phyloP scores from a whole-genome alignment of 495 filamentous ascomycete species.

The Chaetomidium leptoderma region DNA sequence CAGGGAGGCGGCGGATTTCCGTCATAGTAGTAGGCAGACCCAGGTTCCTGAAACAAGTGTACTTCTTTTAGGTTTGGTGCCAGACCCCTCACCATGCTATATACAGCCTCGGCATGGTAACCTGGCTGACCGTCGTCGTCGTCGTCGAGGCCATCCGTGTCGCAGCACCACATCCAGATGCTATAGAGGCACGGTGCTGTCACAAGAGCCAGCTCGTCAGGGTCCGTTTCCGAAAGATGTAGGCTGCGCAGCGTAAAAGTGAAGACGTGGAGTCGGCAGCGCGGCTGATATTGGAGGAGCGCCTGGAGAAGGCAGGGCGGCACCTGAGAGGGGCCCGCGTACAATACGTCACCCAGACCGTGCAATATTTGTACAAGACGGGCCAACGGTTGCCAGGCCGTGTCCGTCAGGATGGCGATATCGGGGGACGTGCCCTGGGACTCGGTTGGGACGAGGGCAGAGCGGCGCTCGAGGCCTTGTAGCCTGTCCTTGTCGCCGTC shows the following conservation, averaged over 20 bases:
- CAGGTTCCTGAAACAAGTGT: not conserved
- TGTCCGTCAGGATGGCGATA: not conserved
- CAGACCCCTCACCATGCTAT: not conserved
- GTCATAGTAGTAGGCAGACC: not conserved
- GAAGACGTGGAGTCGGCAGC: not conserved
- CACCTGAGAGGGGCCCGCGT: not conserved
- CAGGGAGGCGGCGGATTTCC: not conserved
- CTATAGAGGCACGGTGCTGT: not conserved
- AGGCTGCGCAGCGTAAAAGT: not conserved
- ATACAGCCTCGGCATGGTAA: not conserved
- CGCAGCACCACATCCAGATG: not conserved
- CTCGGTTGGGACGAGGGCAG: not conserved
- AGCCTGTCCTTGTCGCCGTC: constrained; percentile 7
- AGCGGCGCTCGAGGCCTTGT: not conserved
- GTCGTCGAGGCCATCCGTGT: not conserved
- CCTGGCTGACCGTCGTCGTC: not conserved
- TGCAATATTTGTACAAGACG: not conserved
- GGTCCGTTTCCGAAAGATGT: not conserved
- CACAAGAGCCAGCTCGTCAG: not conserved
- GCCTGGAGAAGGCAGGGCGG: not conserved
- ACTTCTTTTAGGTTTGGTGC: not conserved
- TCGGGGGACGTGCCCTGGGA: not conserved
- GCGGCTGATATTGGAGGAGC: not conserved
- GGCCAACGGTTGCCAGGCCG: not conserved
- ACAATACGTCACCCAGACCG: not conserved